A percentile compares a stretch with the other conserved stretches of the same genome.
phyloP scores from a whole-genome alignment of 305 asterid genomes.

The Fraxinus dipetala region DNA sequence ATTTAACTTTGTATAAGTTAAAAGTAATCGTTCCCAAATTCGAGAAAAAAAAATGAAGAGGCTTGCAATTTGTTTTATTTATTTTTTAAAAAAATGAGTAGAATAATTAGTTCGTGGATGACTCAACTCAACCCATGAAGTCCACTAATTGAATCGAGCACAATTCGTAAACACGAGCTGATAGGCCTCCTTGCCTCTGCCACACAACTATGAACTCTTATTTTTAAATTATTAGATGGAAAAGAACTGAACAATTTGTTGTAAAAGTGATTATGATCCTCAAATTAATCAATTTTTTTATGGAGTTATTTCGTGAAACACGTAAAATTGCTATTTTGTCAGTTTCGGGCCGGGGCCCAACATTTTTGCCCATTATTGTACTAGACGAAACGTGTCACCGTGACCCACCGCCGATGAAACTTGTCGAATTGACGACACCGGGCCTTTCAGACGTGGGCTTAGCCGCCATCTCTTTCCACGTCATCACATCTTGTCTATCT shows the following conservation, averaged over 20 bases:
- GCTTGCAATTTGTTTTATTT: too few relatives aligned
- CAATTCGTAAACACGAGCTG: background rate
- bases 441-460: background rate
- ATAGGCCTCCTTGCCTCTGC: background rate
- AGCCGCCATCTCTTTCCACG: conserved; percentile 9
- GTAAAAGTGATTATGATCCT: background rate
- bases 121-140: too few relatives aligned
- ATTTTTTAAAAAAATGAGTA: too few relatives aligned
- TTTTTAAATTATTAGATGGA: background rate
- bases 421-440: background rate
- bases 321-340: background rate
- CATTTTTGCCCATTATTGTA: background rate
- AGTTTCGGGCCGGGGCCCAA: background rate
- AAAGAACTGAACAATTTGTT: background rate
- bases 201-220: background rate
- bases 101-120: background rate
- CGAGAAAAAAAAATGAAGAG: too few relatives aligned
- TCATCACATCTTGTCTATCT: background rate
- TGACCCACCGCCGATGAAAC: conserved; percentile 14
- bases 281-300: background rate
- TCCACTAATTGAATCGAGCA: background rate
- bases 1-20: too few relatives aligned
- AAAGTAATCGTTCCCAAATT: background rate
- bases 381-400: background rate
- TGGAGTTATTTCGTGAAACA: background rate